Evolutionary conservation across 495 filamentous ascomycete species (phyloP), one percentile per base, ranked within the genome.

Genomic region (Penicillium verhagenii): DNA sequence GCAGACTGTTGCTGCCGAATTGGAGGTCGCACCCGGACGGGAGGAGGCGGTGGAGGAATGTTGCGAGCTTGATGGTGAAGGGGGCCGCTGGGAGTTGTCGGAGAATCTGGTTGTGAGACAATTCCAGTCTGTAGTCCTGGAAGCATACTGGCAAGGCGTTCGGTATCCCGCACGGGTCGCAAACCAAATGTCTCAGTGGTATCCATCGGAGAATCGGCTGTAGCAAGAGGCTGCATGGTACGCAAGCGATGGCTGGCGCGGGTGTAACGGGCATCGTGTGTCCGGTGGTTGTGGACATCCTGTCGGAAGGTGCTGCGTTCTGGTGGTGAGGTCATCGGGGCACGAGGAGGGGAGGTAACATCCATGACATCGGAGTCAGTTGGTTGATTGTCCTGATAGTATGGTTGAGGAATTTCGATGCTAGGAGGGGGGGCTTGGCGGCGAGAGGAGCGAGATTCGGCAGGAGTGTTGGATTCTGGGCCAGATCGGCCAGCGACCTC

Each of bases 51-150:
- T 58, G 53, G 81, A 58, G 53, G 72, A 60, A 61, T 75, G 69
- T 50, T 78, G 65, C 56, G 83, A 73, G 58, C 44, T 37, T 68
- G 65, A 50, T 62, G 75, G 65, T 64, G 85, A 63, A 59, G 79
- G 10, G 84, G 86, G 35, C 89, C 88, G 47, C 88, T 81, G 9
- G 93, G 94, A 1, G 94, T 98, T 10, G 92, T 96, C 1, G 94
- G 94, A 9, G 93, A 96, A 50, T 91, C 89, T 1, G 94, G 94
- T 63, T 96, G 94, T 7, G 94, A 96, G 21, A 85, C 81, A 47
- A 91, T 74, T 19, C 86, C 86, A 2, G 83, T 78, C 44, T 89
- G 84, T 44, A 89, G 71, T 7, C 86, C 82, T 2, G 91, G 86
- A 26, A 90, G 72, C 84, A 95, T 94, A 52, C 89, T 93, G 11